Conservation (phyloP, 2,329 filamentous ascomycete species). For the Ascochyta pisi region DNA sequence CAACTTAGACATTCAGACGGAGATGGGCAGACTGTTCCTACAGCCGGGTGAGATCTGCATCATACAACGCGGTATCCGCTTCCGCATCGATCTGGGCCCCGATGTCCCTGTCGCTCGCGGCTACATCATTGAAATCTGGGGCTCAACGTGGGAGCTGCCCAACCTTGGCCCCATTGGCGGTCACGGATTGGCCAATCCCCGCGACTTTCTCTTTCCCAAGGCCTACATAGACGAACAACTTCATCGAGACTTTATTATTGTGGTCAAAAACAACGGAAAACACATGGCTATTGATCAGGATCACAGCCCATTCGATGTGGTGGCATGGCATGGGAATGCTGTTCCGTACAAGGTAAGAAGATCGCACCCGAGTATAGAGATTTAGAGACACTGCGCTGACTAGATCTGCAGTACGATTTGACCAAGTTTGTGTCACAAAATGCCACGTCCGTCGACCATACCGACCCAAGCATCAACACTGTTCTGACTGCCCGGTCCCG, state of each 20-base stretch:
- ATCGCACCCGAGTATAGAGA: neutral
- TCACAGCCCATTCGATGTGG: constrained; percentile 54
- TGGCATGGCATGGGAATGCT: constrained; percentile 52
- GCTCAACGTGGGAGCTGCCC: constrained; percentile 50
- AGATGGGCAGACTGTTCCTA: constrained; percentile 49
- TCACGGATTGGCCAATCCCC: constrained; percentile 50
- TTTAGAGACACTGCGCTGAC: neutral
- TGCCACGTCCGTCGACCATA: constrained; percentile 50
- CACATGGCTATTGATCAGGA: constrained; percentile 46
- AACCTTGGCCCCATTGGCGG: constrained; percentile 51
- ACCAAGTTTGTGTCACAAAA: constrained; percentile 55
- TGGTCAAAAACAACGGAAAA: constrained; percentile 3
- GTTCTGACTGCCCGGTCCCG: constrained; percentile 49
- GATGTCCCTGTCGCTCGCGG: constrained; percentile 45
- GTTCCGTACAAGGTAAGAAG: constrained; percentile 53
- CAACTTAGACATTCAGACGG: constrained; percentile 48
- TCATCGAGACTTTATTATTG: constrained; percentile 11
- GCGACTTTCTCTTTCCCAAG: constrained; percentile 49
- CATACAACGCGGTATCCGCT: constrained; percentile 51
- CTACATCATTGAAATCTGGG: constrained; percentile 52
- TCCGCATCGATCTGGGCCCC: constrained; percentile 44
- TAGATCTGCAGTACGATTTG: constrained; percentile 57
- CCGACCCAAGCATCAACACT: constrained; percentile 49
- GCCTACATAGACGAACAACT: constrained; percentile 48
- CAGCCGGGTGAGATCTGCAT: constrained; percentile 51